These are phyloP conservation scores for Aspergillus terreus DNA, from an alignment of 2,329 filamentous ascomycete species.

Conservation along the genomic window DNA sequence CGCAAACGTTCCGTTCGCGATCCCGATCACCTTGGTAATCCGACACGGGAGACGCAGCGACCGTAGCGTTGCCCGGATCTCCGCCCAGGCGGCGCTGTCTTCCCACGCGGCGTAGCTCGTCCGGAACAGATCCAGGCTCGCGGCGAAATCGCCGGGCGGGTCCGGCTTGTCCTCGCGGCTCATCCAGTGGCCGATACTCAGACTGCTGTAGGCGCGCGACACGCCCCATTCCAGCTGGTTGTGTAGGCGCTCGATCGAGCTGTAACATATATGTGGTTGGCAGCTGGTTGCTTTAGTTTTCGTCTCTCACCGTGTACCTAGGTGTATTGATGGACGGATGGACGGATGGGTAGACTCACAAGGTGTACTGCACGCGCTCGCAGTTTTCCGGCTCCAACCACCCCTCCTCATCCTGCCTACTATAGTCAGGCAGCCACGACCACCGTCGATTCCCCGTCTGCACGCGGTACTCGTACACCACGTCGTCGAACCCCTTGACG, in stretches of 20 bases:
- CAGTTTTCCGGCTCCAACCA: too few relatives aligned
- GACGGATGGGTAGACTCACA: too few relatives aligned
- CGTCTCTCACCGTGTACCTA: too few relatives aligned
- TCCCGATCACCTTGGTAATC: conserved; percentile 1
- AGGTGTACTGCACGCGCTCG: too few relatives aligned
- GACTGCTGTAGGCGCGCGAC: neutral
- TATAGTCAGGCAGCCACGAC: too few relatives aligned
- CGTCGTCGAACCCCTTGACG: neutral
- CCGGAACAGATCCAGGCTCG: neutral
- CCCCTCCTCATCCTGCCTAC: too few relatives aligned
- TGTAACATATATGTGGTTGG: neutral
- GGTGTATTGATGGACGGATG: too few relatives aligned
- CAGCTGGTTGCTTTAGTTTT: neutral
- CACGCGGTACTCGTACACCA: neutral
- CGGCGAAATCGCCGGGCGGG: neutral
- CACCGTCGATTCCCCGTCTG: neutral
- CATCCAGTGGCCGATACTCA: neutral
- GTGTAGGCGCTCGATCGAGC: neutral
- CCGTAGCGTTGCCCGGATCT: neutral
- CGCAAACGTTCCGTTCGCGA: neutral
- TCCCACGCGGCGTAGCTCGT: neutral
- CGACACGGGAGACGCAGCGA: neutral
- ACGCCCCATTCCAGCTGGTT: neutral
- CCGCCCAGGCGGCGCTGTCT: neutral
- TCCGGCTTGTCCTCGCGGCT: neutral